A percentile compares a stretch with the other conserved stretches of the same genome.
Evolutionary conservation across 176 grass and related monocot genomes (phyloP).

Genomic region (Carex parvula): DNA sequence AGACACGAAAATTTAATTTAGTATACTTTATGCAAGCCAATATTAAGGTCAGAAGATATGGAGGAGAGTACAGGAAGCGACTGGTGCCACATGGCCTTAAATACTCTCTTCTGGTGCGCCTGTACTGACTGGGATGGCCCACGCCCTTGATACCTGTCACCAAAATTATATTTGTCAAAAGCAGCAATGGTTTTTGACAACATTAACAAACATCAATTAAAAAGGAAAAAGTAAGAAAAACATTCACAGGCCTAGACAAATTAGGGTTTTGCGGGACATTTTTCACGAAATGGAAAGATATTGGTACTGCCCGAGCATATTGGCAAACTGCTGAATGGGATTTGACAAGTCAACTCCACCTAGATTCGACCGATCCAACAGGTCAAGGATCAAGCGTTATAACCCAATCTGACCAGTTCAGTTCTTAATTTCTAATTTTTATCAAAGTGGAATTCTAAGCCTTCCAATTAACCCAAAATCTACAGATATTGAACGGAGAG

Average conservation of each 20-base stretch:
- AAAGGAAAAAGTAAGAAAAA: not conserved
- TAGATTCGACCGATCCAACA: not conserved
- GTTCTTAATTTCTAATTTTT: not conserved
- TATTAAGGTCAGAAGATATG: slow-evolving; percentile 91
- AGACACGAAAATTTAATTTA: slow-evolving; percentile 5
- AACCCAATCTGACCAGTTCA: not conserved
- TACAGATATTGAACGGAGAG: not conserved
- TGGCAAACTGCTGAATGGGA: not conserved
- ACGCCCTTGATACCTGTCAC: slow-evolving; percentile 32
- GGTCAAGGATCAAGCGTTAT: not conserved
- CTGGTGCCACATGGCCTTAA: slow-evolving; percentile 88
- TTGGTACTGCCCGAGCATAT: not conserved
- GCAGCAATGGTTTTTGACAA: not conserved
- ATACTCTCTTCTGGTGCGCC: slow-evolving; percentile 88
- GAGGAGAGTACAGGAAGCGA: slow-evolving; percentile 69
- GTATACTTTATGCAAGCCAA: slow-evolving; percentile 71
- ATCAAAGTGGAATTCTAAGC: not conserved
- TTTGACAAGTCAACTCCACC: not conserved
- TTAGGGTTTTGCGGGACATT: not conserved
- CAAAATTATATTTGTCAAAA: not conserved
- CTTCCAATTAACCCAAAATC: not conserved
- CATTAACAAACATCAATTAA: not conserved
- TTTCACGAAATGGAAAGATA: not conserved
- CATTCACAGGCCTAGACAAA: not conserved
- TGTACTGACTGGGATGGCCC: slow-evolving; percentile 76